These are phyloP conservation scores for Diaporthe citrichinensis DNA, from an alignment of 2,329 filamentous ascomycete genomes.

Conservation along the genomic window DNA sequence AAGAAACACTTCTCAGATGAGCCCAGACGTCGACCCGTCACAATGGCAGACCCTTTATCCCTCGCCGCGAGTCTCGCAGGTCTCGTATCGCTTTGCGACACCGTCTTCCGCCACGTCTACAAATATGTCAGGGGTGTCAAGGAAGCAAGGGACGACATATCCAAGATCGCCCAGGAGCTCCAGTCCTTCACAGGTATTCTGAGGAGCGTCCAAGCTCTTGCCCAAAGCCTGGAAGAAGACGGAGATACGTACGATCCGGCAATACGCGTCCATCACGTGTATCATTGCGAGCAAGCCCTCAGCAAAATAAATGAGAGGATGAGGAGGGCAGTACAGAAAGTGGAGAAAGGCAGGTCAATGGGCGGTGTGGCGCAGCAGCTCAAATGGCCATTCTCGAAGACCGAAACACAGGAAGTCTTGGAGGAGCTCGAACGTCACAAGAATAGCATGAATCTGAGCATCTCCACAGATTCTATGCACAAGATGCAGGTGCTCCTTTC, in stretches of 20 bases:
- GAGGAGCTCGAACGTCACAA: constrained; percentile 45
- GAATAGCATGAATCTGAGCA: not conserved
- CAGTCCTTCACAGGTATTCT: not conserved
- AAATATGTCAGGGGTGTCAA: not conserved
- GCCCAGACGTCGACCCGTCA: not conserved
- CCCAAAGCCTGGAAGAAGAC: not conserved
- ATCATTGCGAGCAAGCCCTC: not conserved
- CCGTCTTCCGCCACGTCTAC: not conserved
- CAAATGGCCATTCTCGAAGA: constrained; percentile 46
- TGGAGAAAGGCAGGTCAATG: constrained; percentile 43
- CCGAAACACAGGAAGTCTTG: constrained; percentile 43
- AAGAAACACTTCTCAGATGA: not conserved
- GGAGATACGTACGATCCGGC: not conserved
- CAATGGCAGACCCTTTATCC: constrained; percentile 4
- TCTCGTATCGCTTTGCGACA: not conserved
- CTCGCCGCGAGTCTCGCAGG: not conserved
- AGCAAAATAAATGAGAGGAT: not conserved
- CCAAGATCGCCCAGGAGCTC: not conserved
- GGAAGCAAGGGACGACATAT: not conserved
- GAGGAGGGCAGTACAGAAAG: constrained; percentile 22
- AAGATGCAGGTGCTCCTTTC: constrained; percentile 1
- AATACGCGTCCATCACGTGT: not conserved
- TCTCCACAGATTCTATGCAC: not conserved
- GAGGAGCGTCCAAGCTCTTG: not conserved
- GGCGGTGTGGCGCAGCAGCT: constrained; percentile 43